Evolutionary conservation across 306 rosid genomes (phyloP).

Genomic region (Comarum palustre): DNA sequence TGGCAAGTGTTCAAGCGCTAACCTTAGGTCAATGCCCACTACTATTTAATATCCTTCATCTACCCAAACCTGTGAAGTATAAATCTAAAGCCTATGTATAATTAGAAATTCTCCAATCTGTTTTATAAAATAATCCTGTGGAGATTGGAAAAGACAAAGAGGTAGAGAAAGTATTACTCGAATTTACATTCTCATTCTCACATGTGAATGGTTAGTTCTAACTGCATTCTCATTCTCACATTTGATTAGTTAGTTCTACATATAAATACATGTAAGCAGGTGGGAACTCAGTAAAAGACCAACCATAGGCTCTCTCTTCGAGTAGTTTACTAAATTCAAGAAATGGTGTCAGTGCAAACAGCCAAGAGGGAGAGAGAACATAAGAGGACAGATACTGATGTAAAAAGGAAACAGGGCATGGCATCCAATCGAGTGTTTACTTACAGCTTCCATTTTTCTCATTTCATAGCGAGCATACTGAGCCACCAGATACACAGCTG

Average conservation of each 20-base stretch:
- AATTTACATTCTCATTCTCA: not conserved
- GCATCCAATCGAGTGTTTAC: conserved; percentile 11
- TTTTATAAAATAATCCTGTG: not conserved
- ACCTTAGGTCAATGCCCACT: not conserved
- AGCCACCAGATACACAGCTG: conserved; percentile 96
- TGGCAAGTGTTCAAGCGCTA: not conserved
- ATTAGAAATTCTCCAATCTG: not conserved
- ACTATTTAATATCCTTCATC: not conserved
- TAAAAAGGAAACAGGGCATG: conserved; percentile 17
- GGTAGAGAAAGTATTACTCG: not conserved
- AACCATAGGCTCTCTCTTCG: not conserved
- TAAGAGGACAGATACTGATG: not conserved
- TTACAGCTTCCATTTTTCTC: conserved; percentile 72
- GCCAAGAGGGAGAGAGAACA: too few species aligned
- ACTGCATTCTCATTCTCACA: not conserved
- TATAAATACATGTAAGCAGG: not conserved
- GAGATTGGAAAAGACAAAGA: not conserved
- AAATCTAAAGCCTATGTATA: not conserved
- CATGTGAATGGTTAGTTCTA: not conserved
- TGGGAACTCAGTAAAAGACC: not conserved
- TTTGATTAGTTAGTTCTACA: not conserved
- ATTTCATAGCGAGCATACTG: conserved; percentile 80
- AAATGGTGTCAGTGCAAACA: not conserved
- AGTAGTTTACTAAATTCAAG: not conserved
- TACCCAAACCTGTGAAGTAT: not conserved